Percentiles rank a stretch among this genome's conserved stretches.
phyloP scores from a whole-genome alignment of 2,329 filamentous ascomycete species.

The Metarhizium anisopliae region DNA sequence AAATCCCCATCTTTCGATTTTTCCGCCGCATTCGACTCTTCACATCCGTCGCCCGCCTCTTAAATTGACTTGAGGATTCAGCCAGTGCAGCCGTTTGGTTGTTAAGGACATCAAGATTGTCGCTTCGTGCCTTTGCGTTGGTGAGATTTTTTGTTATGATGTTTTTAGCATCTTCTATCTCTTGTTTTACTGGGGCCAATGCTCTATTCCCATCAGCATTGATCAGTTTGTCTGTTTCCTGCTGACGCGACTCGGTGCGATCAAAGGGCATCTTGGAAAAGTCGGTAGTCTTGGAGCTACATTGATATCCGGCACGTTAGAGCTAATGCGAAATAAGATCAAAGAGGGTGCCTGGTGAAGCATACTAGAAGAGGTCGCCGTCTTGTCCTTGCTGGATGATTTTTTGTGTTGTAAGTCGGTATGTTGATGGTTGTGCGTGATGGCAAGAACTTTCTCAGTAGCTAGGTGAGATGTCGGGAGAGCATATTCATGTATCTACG shows the following conservation, averaged over 20 bases:
- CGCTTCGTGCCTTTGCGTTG: constrained; percentile 21
- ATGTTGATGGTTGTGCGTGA: neutral
- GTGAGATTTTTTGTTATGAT: too few species aligned
- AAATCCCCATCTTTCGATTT: constrained; percentile 87
- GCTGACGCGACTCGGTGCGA: too few species aligned
- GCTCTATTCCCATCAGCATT: too few species aligned
- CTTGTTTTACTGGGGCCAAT: too few species aligned
- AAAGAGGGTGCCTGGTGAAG: constrained; percentile 6
- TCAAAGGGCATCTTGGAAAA: constrained; percentile 63
- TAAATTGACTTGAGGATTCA: too few species aligned
- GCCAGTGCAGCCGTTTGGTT: constrained; percentile 62
- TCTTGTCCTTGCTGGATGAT: constrained; percentile 21
- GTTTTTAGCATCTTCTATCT: too few species aligned
- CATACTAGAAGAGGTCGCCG: constrained; percentile 73
- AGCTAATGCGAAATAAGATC: neutral
- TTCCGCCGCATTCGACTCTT: constrained; percentile 99
- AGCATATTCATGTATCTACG: too few species aligned
- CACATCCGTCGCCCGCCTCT: neutral
- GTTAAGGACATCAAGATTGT: constrained; percentile 86
- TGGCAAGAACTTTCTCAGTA: neutral
- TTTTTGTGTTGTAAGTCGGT: neutral
- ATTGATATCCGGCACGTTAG: neutral
- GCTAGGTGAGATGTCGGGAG: neutral
- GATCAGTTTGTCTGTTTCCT: too few species aligned
- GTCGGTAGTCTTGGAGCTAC: constrained; percentile 81